phyloP scores from a whole-genome alignment of 176 grass and related monocot species.

The Puya raimondii region DNA sequence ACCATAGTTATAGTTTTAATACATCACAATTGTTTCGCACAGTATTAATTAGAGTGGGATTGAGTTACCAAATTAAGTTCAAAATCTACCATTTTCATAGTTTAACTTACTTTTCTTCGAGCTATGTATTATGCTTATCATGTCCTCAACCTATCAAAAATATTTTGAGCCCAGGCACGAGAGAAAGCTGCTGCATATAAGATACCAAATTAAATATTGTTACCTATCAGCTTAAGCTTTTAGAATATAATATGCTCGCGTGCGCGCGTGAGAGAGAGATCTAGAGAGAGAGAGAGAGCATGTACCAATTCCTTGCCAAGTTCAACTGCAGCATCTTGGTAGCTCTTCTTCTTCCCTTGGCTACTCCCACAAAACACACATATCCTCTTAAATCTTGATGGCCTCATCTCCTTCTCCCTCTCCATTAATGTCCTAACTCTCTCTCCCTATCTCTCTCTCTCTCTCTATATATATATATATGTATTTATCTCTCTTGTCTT shows the following conservation, averaged over 20 bases:
- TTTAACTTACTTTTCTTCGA: no score
- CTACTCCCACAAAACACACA: slow-evolving; percentile 61
- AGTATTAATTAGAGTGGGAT: no score
- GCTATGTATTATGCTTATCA: no score
- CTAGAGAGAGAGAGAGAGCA: background rate
- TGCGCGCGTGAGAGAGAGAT: background rate
- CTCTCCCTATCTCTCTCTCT: slow-evolving; percentile 9
- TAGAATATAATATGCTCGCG: no score
- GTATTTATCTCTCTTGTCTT: background rate
- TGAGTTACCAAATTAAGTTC: no score
- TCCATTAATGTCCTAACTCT: slow-evolving; percentile 16
- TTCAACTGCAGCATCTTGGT: slow-evolving; percentile 49
- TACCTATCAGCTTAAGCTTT: no score
- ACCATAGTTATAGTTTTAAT: no score
- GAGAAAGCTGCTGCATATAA: background rate
- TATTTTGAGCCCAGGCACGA: background rate
- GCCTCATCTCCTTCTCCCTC: slow-evolving; percentile 3
- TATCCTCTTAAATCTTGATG: slow-evolving; percentile 43
- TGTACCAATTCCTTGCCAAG: slow-evolving; percentile 41
- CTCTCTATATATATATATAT: no score
- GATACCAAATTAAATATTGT: no score
- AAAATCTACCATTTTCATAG: no score
- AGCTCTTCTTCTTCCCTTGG: slow-evolving; percentile 55
- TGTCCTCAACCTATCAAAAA: no score
- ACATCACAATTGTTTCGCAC: no score